Evolutionary conservation across 805 yeast genomes (phyloP), one percentile per base, ranked within the genome.

Genomic region (Teunomyces cretensis): DNA sequence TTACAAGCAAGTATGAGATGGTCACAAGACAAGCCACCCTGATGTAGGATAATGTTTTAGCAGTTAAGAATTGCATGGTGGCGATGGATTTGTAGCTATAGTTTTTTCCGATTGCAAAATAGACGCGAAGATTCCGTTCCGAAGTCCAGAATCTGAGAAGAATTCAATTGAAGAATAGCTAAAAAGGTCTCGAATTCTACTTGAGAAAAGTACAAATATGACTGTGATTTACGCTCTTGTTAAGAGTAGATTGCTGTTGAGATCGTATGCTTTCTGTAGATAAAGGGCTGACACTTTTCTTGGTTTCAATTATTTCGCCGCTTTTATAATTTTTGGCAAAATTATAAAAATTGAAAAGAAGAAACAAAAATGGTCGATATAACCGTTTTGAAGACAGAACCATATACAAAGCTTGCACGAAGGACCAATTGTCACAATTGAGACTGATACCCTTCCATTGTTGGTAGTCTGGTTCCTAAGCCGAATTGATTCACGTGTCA

Each of bases 11-110:
- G 55, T 72, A 80, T 1, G 83, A 60, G 2, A 76, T 48, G 6
- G 72, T 59, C 14, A 74, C 57, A 24, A 80, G 67, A 32, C 74
- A 68, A 8, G 72, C 66, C 11, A 75, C 69, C 51, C 86, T 74
- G 24, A 70, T 44, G 47, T 77, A 80, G 16, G 75, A 58, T 33
- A 80, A 64, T 6, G 79, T 65, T 19, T 68, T 68, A 4, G 84
- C 73, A 3, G 83, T 71, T 42, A 81, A 60, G 52, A 78, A 68
- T 46, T 72, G 79, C 85, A 80, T 80, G 42, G 38, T 45, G 43
- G 30, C 22, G 41, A 38, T 38, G 41, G 15, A 24, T 14, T 28
- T 3, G 32, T 12, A 31, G 19, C 9, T 15, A n/a, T 6, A 8
- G 16, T 38, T 35, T 38, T 38, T 38, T 38, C 22, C 12, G 24